Conservation (phyloP, 2,329 filamentous ascomycete species). For the Neopestalotiopsis rosae region DNA sequence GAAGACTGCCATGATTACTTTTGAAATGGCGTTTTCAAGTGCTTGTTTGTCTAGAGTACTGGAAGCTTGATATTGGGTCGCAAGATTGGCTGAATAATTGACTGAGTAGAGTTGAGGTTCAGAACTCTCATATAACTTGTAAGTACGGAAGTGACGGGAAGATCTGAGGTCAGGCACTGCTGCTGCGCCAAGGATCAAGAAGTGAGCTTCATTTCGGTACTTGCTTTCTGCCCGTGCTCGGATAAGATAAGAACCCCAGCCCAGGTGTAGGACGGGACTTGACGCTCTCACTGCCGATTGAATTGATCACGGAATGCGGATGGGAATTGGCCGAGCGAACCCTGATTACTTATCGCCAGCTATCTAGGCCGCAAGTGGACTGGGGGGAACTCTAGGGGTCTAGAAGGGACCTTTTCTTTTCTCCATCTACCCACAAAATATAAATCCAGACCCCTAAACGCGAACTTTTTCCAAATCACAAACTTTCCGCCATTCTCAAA, state of each 20-base stretch:
- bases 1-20: neutral
- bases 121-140: too few species aligned
- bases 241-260: neutral
- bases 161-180: too few species aligned
- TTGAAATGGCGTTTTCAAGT: neutral
- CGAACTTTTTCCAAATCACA: neutral
- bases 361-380: neutral
- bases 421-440: neutral
- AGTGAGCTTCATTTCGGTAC: neutral
- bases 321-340: neutral
- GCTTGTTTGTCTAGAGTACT: neutral
- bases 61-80: neutral
- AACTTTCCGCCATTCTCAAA: neutral
- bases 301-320: neutral
- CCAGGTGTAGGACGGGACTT: neutral
- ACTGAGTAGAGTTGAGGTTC: too few species aligned
- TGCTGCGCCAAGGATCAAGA: neutral
- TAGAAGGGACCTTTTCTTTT: constrained; percentile 2
- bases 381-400: neutral
- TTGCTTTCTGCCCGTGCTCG: neutral
- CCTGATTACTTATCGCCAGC: neutral
- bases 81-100: too few species aligned
- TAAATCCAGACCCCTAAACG: neutral
- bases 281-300: neutral
- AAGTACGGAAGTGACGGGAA: too few species aligned